Evolutionary conservation across 768 basidiomycete species (phyloP).

Genomic region (Rhizopogon vesiculosus): DNA sequence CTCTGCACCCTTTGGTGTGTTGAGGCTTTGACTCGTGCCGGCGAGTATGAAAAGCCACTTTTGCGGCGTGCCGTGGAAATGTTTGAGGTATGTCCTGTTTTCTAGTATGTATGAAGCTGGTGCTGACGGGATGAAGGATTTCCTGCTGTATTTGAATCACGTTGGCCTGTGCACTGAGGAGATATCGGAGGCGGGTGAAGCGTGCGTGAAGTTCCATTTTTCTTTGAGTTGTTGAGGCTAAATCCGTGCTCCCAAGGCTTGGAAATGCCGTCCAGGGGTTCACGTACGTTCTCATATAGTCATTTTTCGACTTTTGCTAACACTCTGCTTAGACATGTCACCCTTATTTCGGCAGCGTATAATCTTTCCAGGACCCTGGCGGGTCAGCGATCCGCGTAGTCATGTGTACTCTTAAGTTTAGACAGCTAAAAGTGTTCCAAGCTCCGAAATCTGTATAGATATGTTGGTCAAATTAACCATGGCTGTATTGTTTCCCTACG

Average conservation of each 20-base stretch:
- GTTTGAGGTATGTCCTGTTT: constrained; percentile 68
- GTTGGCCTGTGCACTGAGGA: constrained; percentile 85
- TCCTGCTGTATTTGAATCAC: constrained; percentile 80
- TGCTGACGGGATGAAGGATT: constrained; percentile 43
- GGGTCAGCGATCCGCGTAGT: background rate
- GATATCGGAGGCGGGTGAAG: constrained; percentile 82
- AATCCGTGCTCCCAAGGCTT: constrained; percentile 38
- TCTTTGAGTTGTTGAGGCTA: background rate
- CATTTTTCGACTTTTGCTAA: background rate
- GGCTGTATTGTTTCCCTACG: too few relatives aligned
- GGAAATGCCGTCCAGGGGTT: constrained; percentile 90
- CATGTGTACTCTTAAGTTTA: background rate
- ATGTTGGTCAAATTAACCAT: background rate
- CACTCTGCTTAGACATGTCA: constrained; percentile 56
- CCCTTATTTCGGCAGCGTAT: constrained; percentile 80
- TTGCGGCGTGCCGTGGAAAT: constrained; percentile 71
- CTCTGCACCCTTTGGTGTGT: constrained; percentile 85
- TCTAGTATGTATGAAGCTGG: background rate
- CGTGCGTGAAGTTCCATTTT: constrained; percentile 37
- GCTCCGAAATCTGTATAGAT: background rate
- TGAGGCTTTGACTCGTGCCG: constrained; percentile 86
- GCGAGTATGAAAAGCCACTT: constrained; percentile 66
- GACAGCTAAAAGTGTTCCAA: background rate
- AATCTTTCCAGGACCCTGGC: constrained; percentile 66
- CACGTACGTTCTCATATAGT: constrained; percentile 51